Conservation (phyloP, 1,284 basidiomycete species). For the Sporisorium iseilematis-ciliati region DNA sequence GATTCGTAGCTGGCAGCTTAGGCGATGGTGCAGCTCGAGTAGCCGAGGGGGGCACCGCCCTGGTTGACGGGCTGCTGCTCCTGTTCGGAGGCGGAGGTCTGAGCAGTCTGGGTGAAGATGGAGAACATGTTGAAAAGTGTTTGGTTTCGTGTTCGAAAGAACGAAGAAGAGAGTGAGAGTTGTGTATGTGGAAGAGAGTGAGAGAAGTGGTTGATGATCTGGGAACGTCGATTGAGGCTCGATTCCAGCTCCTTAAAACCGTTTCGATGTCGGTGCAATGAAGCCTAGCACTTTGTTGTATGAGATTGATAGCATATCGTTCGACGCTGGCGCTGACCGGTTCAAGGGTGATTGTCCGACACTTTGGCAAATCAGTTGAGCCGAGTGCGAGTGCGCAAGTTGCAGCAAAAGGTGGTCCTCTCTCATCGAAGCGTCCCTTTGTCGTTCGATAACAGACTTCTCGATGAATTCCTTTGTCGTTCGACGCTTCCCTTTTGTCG, state of each 20-base stretch:
- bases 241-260: conserved; percentile 16
- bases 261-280: background rate
- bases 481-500: background rate
- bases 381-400: background rate
- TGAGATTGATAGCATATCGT: background rate
- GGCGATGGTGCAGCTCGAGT: conserved; percentile 34
- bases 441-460: background rate
- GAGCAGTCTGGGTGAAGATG: conserved; percentile 36
- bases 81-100: conserved; percentile 33
- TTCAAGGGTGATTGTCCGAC: background rate
- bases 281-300: background rate
- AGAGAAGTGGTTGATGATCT: conserved; percentile 27
- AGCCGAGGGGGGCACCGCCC: conserved; percentile 22
- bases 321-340: background rate
- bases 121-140: conserved; percentile 32
- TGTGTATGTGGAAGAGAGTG: conserved; percentile 9
- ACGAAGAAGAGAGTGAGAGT: conserved; percentile 5
- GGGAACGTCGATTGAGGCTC: background rate
- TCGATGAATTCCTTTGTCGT: background rate
- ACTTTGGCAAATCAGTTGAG: background rate
- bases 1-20: background rate
- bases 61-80: conserved; percentile 14
- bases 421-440: too few relatives aligned
- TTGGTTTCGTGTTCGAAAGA: conserved; percentile 22
- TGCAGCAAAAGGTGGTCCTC: background rate